Evolutionary conservation across 768 basidiomycete genomes (phyloP), one percentile per base, ranked within the genome.

Genomic region (Gymnopilus junonius): DNA sequence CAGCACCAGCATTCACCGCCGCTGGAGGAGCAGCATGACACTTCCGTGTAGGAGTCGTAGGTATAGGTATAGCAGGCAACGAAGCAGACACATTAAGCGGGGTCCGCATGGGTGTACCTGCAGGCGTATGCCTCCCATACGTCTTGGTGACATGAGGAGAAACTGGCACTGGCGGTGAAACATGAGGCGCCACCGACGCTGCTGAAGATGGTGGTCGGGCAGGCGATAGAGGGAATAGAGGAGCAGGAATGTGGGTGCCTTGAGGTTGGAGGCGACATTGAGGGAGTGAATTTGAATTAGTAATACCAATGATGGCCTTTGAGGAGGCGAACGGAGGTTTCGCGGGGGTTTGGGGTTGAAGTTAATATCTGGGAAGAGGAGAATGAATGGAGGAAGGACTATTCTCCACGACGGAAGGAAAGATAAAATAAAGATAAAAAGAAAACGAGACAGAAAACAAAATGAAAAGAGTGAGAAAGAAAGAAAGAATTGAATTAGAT

Each of bases 231-330:
- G 48, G 14, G 48, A 51, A 51, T 10, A 51, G 20, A 32, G 48
- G 48, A 51, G 6, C n/a, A 1, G 48, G 48, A n/a, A 29, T 29
- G 4, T 29, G 48, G 4, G 1, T 29, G 17, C 29, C 54, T 29
- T 21, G 59, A 25, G 12, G 31, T 0, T 57, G 53, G 25, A 14
- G 4, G 27, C 11, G 58, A 32, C n/a, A 34, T 64, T 67, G 8
- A 62, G 69, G 61, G 70, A 70, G 71, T n/a, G n/a, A n/a, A n/a
- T n/a, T n/a, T 3, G 77, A 74, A 17, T 72, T 67, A 45, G 73
- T 67, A 2, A 75, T 69, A 10, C 69, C 65, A 10, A 69, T 67
- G 34, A 85, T 84, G 2, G 80, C 75, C 17, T 50, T 63, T 6
- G n/a, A n/a, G n/a, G n/a, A n/a, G n/a, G n/a, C n/a, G n/a, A n/a